These are phyloP conservation scores for Linum tenue DNA, from an alignment of 345 rosid genomes.

Conservation along the genomic window DNA sequence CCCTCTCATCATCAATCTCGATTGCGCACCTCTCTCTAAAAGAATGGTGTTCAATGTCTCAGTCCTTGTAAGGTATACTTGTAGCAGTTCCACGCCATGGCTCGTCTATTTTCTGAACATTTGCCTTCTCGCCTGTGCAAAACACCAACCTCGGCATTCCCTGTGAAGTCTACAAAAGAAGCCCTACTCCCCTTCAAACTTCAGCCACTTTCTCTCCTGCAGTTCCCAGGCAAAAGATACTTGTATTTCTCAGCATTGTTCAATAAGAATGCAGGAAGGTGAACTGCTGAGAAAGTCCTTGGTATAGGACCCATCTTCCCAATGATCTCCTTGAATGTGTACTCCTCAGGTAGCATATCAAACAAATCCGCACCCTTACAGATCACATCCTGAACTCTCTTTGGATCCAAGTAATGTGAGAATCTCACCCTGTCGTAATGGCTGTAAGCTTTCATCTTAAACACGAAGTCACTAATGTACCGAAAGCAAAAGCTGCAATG, in stretches of 20 bases:
- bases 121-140: constrained; percentile 12
- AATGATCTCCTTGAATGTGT: constrained; percentile 78
- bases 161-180: constrained; percentile 8
- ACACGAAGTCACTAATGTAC: constrained; percentile 54
- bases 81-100: constrained; percentile 14
- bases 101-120: constrained; percentile 7
- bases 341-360: constrained; percentile 92
- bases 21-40: not conserved
- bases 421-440: constrained; percentile 84
- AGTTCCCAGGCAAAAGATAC: constrained; percentile 80
- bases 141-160: constrained; percentile 13
- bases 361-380: constrained; percentile 73
- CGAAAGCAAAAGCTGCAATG: constrained; percentile 98
- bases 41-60: constrained; percentile 6
- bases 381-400: constrained; percentile 74
- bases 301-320: constrained; percentile 86
- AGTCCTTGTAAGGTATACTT: constrained; percentile 9
- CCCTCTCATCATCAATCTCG: constrained; percentile 4
- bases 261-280: constrained; percentile 63
- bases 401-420: constrained; percentile 65
- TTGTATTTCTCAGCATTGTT: constrained; percentile 60
- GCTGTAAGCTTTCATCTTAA: constrained; percentile 97
- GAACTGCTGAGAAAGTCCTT: constrained; percentile 61
- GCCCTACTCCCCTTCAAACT: constrained; percentile 2
- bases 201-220: constrained; percentile 72